Percentiles rank a stretch among this genome's conserved stretches.
Conservation (phyloP, 345 rosid genomes). For the Balakata baccata region DNA sequence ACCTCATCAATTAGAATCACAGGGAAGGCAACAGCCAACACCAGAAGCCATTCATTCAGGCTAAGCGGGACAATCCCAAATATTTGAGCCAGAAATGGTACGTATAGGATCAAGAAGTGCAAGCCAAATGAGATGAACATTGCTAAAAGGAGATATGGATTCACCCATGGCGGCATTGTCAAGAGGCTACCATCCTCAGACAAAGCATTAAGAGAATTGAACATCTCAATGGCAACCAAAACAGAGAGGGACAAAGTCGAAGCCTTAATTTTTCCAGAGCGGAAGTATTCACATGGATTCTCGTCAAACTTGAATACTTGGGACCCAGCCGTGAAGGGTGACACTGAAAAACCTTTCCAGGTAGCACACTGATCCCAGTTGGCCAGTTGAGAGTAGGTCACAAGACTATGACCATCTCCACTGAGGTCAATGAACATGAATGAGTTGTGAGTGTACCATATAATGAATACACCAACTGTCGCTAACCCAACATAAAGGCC, state of each 20-base stretch:
- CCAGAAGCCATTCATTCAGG: slow-evolving; percentile 83
- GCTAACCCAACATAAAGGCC: slow-evolving; percentile 91
- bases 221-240: slow-evolving; percentile 94
- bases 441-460: slow-evolving; percentile 75
- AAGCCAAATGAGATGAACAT: slow-evolving; percentile 77
- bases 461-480: slow-evolving; percentile 86
- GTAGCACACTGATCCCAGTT: slow-evolving; percentile 76
- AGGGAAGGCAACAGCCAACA: slow-evolving; percentile 71
- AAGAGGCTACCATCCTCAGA: slow-evolving; percentile 85
- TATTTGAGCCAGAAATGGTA: slow-evolving; percentile 78
- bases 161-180: slow-evolving; percentile 96
- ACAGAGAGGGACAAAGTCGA: slow-evolving; percentile 86
- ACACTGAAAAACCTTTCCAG: slow-evolving; percentile 65
- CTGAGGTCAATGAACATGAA: slow-evolving; percentile 87
- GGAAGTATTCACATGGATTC: slow-evolving; percentile 87
- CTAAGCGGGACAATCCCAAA: slow-evolving; percentile 83
- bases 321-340: slow-evolving; percentile 76
- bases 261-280: slow-evolving; percentile 77
- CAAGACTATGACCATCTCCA: slow-evolving; percentile 85
- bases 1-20: slow-evolving; percentile 83
- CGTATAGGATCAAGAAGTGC: slow-evolving; percentile 81
- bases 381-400: slow-evolving; percentile 75
- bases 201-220: slow-evolving; percentile 89
- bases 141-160: slow-evolving; percentile 78
- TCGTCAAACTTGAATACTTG: slow-evolving; percentile 46